phyloP scores from a whole-genome alignment of 1,139 yeast species.

The Suhomyces maxii region DNA sequence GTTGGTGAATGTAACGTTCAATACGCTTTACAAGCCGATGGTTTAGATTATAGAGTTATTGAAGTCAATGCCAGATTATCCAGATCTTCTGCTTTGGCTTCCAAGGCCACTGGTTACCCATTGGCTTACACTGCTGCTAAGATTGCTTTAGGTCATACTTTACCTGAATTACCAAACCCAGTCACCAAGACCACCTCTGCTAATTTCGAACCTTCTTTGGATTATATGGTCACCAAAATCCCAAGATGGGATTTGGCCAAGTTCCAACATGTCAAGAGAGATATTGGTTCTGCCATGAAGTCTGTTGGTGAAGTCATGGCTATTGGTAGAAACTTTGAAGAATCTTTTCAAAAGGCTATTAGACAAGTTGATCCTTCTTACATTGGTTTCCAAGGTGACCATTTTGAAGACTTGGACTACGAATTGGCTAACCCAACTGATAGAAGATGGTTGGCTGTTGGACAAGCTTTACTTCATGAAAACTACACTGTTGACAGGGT shows the following conservation, averaged over 20 bases:
- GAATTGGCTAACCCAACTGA: conserved; percentile 90
- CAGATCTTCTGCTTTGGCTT: conserved; percentile 95
- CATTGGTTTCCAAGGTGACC: conserved; percentile 89
- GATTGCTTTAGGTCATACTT: conserved; percentile 89
- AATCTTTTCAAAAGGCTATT: conserved; percentile 96
- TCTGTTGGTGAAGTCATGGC: conserved; percentile 99
- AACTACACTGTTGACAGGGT: conserved; percentile 88
- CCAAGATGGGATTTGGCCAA: conserved; percentile 98
- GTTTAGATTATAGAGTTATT: conserved; percentile 91
- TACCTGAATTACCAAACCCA: conserved; percentile 94
- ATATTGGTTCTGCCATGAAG: conserved; percentile 94
- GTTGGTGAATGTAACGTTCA: conserved; percentile 99
- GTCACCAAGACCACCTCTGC: conserved; percentile 96
- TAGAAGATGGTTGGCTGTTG: conserved; percentile 97
- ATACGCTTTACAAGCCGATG: conserved; percentile 94
- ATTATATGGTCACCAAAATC: conserved; percentile 93
- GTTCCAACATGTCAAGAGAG: conserved; percentile 92
- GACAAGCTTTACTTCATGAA: conserved; percentile 91
- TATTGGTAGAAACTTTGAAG: conserved; percentile 96
- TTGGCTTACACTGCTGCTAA: conserved; percentile 98
- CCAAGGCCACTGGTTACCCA: conserved; percentile 98
- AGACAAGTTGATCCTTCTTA: conserved; percentile 94
- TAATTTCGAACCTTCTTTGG: conserved; percentile 94
- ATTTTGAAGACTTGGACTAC: conserved; percentile 76
- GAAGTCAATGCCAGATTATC: conserved; percentile 98